Evolutionary conservation across 345 rosid species (phyloP), one percentile per base, ranked within the genome.

Genomic region (Stellera chamaejasme): DNA sequence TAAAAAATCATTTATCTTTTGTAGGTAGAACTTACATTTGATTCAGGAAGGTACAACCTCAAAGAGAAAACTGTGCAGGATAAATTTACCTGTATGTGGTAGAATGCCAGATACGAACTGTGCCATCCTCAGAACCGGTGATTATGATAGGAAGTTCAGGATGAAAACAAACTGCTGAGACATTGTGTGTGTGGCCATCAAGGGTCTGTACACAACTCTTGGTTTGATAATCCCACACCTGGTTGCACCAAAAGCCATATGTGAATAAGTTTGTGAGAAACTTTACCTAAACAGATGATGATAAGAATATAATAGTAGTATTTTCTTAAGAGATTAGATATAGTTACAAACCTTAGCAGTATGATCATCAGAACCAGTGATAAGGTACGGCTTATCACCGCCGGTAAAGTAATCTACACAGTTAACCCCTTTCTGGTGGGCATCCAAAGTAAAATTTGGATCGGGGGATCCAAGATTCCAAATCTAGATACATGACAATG

Each of bases 151-250:
- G 96, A 45, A 88, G 88, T 61, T 88, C 93, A 13, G 96, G 96
- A 63, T 85, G 96, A 55, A 82, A 83, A 70, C 77, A 79, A 58
- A 81, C 84, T 47, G 90, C 96, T 60, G 90, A 80, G 48, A 88
- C 86, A 81, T 88, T 88, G 67, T 85, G 86, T n/a, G 96, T 79
- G 59, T 88, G 96, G 52, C 90, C 90, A 67, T 88, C 90, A 16
- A 88, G 76, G 3, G 82, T 79, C 72, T 85, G 90, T 62, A 88
- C 88, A 64, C 93, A 88, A 57, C 72, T 79, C 69, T 81, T 85
- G 48, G 93, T 85, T 75, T 88, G 88, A 70, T 81, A 88, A 65
- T 84, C 96, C 82, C 93, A 88, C 54, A 88, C 90, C 96, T 84
- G 70, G 41, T 61, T 63, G 59, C 56, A 66, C 10, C 70, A 44